Conservation (phyloP, 192 early-diverging fungal species). For the Gryganskiella cystojenkinii region DNA sequence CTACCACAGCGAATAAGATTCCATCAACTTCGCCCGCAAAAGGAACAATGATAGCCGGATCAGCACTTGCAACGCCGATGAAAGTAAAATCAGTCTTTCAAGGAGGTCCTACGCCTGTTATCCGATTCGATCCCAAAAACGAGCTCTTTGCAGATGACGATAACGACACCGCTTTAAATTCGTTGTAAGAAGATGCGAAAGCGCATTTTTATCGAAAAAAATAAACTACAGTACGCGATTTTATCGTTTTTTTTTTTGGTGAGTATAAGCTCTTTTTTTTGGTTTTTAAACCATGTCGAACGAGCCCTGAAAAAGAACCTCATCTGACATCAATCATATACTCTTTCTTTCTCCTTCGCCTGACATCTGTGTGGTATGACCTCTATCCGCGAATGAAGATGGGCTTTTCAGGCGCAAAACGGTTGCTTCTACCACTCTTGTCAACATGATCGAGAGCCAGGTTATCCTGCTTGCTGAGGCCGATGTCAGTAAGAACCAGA, state of each 20-base stretch:
- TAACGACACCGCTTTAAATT: neutral
- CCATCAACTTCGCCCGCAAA: neutral
- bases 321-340: no score
- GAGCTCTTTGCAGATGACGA: constrained; percentile 9
- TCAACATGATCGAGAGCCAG: constrained; percentile 66
- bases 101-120: neutral
- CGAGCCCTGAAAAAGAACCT: no score
- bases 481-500: constrained; percentile 34
- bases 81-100: neutral
- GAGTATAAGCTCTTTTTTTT: no score
- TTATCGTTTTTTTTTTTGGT: no score
- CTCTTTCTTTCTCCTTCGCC: no score
- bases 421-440: constrained; percentile 54
- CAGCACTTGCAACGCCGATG: no score
- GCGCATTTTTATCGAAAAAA: no score
- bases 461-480: constrained; percentile 37
- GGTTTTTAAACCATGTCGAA: no score
- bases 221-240: no score
- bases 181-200: neutral
- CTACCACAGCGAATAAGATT: no score
- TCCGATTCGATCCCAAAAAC: constrained; percentile 20
- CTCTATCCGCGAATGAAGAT: constrained; percentile 58
- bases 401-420: constrained; percentile 49
- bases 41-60: neutral
- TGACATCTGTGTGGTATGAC: no score